Percentiles rank a stretch among this genome's conserved stretches.
phyloP scores from a whole-genome alignment of 1,284 basidiomycete genomes.

The Irpex lacteus region DNA sequence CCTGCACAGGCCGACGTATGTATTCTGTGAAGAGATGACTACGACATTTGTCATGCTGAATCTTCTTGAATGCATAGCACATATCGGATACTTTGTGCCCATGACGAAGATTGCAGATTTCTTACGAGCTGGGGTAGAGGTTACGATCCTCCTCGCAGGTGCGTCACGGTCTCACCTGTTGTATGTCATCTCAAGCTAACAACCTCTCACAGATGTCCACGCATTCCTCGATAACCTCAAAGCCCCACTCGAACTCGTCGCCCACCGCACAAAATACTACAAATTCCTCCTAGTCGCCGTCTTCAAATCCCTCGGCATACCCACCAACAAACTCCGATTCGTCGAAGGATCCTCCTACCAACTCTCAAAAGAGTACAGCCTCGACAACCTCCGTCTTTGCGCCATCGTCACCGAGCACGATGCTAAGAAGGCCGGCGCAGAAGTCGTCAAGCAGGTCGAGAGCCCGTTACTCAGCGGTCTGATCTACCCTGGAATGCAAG shows the following conservation, averaged over 20 bases:
- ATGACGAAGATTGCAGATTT: constrained; percentile 98
- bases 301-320: constrained; percentile 89
- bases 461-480: constrained; percentile 89
- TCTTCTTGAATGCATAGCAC: constrained; percentile 51
- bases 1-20: constrained; percentile 92
- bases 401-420: constrained; percentile 94
- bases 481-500: constrained; percentile 95
- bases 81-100: constrained; percentile 97
- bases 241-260: constrained; percentile 93
- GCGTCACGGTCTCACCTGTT: constrained; percentile 19
- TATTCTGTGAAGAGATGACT: constrained; percentile 15
- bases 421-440: constrained; percentile 98
- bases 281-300: constrained; percentile 79
- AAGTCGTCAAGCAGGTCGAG: constrained; percentile 98
- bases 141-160: constrained; percentile 91
- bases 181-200: background rate
- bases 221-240: constrained; percentile 99
- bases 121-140: constrained; percentile 85
- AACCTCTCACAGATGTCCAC: constrained; percentile 72
- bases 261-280: constrained; percentile 91
- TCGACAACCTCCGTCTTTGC: constrained; percentile 92
- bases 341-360: constrained; percentile 93
- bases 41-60: background rate
- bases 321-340: constrained; percentile 81
- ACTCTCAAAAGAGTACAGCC: constrained; percentile 87